Base-by-base conservation (phyloP, 768 basidiomycete genomes). In the Chlorophyllum brunneum region DNA sequence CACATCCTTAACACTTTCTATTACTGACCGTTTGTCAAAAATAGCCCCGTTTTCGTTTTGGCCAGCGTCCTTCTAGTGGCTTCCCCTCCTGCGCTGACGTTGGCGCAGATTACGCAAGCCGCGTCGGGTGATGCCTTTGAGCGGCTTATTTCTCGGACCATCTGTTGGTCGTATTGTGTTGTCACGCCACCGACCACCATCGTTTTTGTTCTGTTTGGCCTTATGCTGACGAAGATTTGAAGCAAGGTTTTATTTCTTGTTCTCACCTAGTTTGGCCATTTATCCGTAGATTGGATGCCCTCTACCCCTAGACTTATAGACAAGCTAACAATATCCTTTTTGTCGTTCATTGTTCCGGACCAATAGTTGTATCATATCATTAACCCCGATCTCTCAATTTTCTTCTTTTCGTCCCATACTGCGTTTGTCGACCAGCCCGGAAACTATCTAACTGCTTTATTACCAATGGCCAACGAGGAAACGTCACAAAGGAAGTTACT, bases 131-230 rank as follows among this genome's bases (percentile, higher is more conserved):
- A 91, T 61, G 85, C 90, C 0, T 98, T 98, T 63, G 95, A 98
- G 70, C 76, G 92, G 1, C 77, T 98, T 30, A 88, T 97, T 65
- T 86, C 84, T 54, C 80, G 90, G 48, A 98, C 95, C 0, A 91
- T 98, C 54, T 93, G 93, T 65, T 94, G 92, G 92, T 79, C 86
- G 2, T 98, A 95, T 63, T 93, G 90, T 59, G 70, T 92, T 29
- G 72, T 94, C 51, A 95, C 94, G 0, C 93, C 94, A 2, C 88
- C 90, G 2, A 76, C 86, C n/a, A 91, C 85, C 48, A 82, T 93
- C 49, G 61, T 74, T 15, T 86, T 85, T 61, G 88, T 95, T 43
- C 77, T 95, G 38, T 62, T 90, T 23, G 92, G 88, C 1, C 67
- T 95, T 37, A 52, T 82, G 45, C 61, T 89, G 9, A 71, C 83